These are phyloP conservation scores for Phytophthora sansomeana DNA, from an alignment of 352 stramenopile species.

Conservation along the genomic window DNA sequence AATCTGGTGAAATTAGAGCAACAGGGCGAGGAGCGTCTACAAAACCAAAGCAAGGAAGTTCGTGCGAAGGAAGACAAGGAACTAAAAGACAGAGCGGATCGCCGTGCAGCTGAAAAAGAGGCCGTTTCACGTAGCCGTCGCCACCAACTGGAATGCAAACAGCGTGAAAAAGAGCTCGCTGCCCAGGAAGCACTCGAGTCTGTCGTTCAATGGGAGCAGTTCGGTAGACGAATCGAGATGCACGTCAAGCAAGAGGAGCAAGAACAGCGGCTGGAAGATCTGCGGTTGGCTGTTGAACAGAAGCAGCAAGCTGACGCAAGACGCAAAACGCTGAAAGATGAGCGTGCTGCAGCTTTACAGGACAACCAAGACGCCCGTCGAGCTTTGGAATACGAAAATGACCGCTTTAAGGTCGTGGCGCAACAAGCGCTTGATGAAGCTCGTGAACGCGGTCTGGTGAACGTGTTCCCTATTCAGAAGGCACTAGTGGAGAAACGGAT, in stretches of 20 bases:
- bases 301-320: slow-evolving; percentile 82
- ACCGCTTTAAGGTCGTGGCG: slow-evolving; percentile 69
- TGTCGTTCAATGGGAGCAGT: slow-evolving; percentile 74
- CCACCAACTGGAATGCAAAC: slow-evolving; percentile 68
- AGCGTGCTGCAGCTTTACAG: slow-evolving; percentile 43
- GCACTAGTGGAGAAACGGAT: slow-evolving; percentile 74
- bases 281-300: slow-evolving; percentile 70
- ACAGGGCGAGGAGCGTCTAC: slow-evolving; percentile 63
- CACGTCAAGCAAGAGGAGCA: slow-evolving; percentile 70
- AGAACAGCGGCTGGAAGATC: slow-evolving; percentile 61
- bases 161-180: slow-evolving; percentile 43
- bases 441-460: slow-evolving; percentile 62
- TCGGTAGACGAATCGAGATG: slow-evolving; percentile 65
- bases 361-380: slow-evolving; percentile 43
- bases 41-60: slow-evolving; percentile 77
- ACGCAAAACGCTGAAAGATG: slow-evolving; percentile 55
- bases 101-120: slow-evolving; percentile 68
- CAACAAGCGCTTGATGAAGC: slow-evolving; percentile 63
- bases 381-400: slow-evolving; percentile 54
- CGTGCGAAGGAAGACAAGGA: slow-evolving; percentile 76
- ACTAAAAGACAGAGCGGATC: slow-evolving; percentile 61
- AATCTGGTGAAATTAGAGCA: slow-evolving; percentile 78
- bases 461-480: slow-evolving; percentile 79
- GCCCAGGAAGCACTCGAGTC: slow-evolving; percentile 52
- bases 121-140: slow-evolving; percentile 67